These are phyloP conservation scores for Epichloe bromicola DNA, from an alignment of 2,329 filamentous ascomycete species.

Conservation along the genomic window DNA sequence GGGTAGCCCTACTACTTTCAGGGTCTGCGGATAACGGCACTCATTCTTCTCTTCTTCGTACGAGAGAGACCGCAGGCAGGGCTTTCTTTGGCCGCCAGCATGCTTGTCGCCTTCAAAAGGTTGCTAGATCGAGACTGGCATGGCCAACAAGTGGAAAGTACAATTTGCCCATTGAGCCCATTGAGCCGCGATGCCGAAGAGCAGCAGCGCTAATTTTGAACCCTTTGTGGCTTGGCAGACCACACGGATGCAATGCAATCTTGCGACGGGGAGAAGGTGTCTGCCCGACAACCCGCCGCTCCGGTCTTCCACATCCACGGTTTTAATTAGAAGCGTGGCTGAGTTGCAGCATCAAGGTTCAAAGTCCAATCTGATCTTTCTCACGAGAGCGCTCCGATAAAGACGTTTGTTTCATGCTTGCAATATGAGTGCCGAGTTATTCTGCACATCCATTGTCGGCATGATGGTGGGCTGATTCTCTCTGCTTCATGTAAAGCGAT, in stretches of 20 bases:
- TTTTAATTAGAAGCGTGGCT: no score
- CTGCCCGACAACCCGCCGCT: no score
- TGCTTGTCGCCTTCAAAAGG: background rate
- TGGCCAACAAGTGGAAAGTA: background rate
- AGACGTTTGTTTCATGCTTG: no score
- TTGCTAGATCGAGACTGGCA: constrained; percentile 1
- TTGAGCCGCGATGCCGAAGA: constrained; percentile 3
- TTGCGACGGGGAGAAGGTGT: no score
- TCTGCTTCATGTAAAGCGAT: background rate
- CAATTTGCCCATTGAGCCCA: constrained; percentile 1
- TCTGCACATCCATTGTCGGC: background rate
- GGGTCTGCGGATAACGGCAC: background rate
- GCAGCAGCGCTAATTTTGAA: background rate
- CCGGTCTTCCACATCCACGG: no score
- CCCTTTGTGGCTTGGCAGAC: no score
- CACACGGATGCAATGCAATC: no score
- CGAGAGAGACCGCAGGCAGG: background rate
- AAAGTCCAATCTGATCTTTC: no score
- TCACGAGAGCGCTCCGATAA: no score
- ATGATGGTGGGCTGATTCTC: background rate
- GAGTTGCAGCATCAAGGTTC: no score
- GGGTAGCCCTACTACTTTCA: background rate
- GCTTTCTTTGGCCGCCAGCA: background rate
- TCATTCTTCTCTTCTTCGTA: background rate
- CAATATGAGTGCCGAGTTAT: background rate